Evolutionary conservation across 2,329 filamentous ascomycete genomes (phyloP), one percentile per base, ranked within the genome.

Genomic region (Paecilomyces formosus): DNA sequence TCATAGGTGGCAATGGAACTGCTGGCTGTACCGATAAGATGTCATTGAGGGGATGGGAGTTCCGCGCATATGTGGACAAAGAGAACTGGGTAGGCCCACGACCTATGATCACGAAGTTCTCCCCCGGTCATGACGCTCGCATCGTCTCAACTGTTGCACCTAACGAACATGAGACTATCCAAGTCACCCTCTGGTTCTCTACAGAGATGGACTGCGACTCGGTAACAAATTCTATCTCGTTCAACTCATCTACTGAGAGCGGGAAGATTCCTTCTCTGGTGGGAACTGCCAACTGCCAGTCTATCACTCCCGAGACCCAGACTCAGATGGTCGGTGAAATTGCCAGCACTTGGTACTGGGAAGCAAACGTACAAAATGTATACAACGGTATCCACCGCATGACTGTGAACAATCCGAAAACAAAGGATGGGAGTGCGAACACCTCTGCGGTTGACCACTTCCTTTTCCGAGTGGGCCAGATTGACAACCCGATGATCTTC

Each of bases 371-470:
- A 26, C 75, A 73, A 8, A 79, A 82, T 53, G 82, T 87, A 1
- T 80, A 81, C 8, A 81, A 88, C 60, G 85, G 85, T 30, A 74
- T 88, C 21, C 82, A 88, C 66, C 75, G 78, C 31, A 66, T 88
- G 56, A 84, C 81, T 0, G 71, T 88, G 53, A 78, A 76, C 55
- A 86, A 86, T 62, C 78, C 79, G 21, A 77, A 78, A 2, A 77
- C 74, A 49, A 66, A 69, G 3, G 71, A 73, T 22, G 77, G 76
- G 1, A 73, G 71, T 13, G 69, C 66, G 3, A 72, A 72, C 24
- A 86, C 83, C 0, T 74, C 79, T 54, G 75, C 82, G 0, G 70
- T 78, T n/a, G 85, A 88, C 61, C 80, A 82, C 59, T 86, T 88
- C 69, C 73, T 88, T 62, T 74, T 88, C 64, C 82, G 85, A 15